Conservation (phyloP, 2,329 filamentous ascomycete species). For the Boeremia exigua region DNA sequence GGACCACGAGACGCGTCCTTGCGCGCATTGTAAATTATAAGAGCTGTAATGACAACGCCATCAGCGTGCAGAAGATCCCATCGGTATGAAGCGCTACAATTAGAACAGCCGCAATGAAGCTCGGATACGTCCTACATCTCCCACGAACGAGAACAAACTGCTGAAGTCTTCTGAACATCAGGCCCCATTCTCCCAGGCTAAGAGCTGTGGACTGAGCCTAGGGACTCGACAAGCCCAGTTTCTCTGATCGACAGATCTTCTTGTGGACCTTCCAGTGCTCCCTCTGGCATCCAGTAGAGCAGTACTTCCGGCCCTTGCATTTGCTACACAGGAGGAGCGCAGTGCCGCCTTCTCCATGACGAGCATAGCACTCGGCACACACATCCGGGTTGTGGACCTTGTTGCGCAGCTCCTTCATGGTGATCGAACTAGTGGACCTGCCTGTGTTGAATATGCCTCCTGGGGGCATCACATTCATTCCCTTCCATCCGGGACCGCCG, state of each 20-base stretch:
- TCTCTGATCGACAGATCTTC: slow-evolving; percentile 28
- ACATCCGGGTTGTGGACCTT: slow-evolving; percentile 19
- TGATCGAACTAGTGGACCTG: slow-evolving; percentile 16
- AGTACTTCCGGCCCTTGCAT: slow-evolving; percentile 40
- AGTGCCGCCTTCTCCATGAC: neutral
- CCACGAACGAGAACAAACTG: neutral
- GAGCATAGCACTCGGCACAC: slow-evolving; percentile 23
- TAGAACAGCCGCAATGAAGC: neutral
- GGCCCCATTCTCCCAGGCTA: neutral
- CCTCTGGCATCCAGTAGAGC: slow-evolving; percentile 38
- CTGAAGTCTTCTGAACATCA: neutral
- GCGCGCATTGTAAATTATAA: neutral
- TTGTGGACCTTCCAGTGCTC: slow-evolving; percentile 43
- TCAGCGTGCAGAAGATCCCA: neutral
- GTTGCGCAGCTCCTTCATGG: slow-evolving; percentile 29
- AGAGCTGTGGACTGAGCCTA: neutral
- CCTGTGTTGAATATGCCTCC: slow-evolving; percentile 23
- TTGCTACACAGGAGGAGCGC: slow-evolving; percentile 30
- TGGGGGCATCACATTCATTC: slow-evolving; percentile 23
- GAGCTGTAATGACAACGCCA: neutral
- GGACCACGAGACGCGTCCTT: neutral
- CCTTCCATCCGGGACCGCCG: neutral
- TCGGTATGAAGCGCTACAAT: neutral
- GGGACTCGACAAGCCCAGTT: neutral
- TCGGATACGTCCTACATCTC: too few relatives aligned